Evolutionary conservation across 305 asterid species (phyloP).

Genomic region (Solanum hybrid): DNA sequence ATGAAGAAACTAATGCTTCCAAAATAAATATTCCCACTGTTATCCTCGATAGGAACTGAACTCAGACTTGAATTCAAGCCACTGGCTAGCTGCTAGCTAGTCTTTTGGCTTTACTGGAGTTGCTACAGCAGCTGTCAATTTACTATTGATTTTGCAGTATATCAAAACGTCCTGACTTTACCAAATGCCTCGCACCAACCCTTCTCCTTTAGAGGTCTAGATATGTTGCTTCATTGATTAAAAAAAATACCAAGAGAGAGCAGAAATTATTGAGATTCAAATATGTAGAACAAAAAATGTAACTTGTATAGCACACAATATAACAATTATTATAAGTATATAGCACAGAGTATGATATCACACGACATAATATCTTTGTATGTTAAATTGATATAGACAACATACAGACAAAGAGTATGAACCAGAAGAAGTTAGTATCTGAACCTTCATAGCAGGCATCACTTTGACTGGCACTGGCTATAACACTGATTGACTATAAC

Average conservation of each 20-base stretch:
- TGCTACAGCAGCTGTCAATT: background rate
- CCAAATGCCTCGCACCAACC: background rate
- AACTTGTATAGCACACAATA: background rate
- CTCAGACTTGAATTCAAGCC: background rate
- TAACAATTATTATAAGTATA: background rate
- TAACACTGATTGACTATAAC: conserved; percentile 1
- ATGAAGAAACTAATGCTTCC: background rate
- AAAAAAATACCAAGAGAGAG: background rate
- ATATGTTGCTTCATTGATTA: background rate
- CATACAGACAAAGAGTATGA: background rate
- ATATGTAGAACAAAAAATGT: background rate
- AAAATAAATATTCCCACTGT: background rate
- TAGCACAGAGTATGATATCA: background rate
- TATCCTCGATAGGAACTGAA: background rate
- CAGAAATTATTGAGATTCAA: background rate
- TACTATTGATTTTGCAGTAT: background rate
- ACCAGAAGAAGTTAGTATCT: background rate
- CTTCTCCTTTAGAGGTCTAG: conserved; percentile 1
- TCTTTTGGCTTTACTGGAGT: background rate
- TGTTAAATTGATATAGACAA: background rate
- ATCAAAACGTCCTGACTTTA: background rate
- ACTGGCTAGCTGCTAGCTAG: background rate
- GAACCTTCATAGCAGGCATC: conserved; percentile 11
- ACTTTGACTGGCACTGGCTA: background rate
- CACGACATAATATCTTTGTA: background rate